These are phyloP conservation scores for Inga leiocalycina DNA, from an alignment of 306 rosid species.

Conservation along the genomic window DNA sequence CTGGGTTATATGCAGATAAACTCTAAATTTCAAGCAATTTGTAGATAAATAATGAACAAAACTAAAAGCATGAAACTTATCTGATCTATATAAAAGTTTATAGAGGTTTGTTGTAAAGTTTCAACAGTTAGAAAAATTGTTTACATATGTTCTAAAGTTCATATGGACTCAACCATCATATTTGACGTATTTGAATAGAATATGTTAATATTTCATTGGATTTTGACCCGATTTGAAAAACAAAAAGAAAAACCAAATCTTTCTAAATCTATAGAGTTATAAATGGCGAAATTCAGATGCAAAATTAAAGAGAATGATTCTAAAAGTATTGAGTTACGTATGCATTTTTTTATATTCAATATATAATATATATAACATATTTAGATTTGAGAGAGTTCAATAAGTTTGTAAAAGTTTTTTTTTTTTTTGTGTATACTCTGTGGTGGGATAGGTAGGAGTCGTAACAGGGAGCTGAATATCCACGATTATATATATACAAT, in stretches of 20 bases:
- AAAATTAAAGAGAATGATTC: neutral
- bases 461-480: neutral
- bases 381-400: neutral
- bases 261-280: neutral
- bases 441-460: neutral
- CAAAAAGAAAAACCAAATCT: neutral
- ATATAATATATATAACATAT: too few species aligned
- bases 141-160: too few species aligned
- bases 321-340: neutral
- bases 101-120: too few species aligned
- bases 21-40: too few species aligned
- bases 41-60: too few species aligned
- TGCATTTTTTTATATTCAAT: neutral
- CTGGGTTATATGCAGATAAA: too few species aligned
- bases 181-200: neutral
- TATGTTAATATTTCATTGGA: neutral
- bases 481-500: neutral
- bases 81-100: too few species aligned
- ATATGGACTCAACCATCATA: neutral
- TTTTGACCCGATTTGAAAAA: neutral
- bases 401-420: too few species aligned
- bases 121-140: too few species aligned
- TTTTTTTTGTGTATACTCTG: neutral
- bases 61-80: too few species aligned
- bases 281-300: too few species aligned